Base-by-base conservation (phyloP, 306 rosid genomes). In the Rubus idaeus region DNA sequence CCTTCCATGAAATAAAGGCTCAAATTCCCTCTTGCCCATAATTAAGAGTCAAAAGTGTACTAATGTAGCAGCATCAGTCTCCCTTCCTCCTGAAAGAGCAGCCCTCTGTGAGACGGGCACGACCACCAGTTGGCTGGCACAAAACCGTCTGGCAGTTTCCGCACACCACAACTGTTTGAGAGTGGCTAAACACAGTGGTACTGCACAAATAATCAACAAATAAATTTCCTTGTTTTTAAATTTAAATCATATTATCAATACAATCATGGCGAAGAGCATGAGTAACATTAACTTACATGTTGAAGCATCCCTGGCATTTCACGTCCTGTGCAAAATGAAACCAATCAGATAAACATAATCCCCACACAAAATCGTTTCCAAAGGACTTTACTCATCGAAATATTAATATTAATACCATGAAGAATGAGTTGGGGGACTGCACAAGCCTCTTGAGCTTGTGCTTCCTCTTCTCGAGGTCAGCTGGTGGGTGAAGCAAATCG, bases 401-500 rank as follows among this genome's bases (percentile, higher is more conserved):
- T 3, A n/a, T 4, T 21, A 10, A 11, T 1, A 46, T 37, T 1
- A 2, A 8, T 76, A 87, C 91, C 89, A 87, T 87, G 86, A 87
- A 87, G 77, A 87, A 87, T 14, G 89, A 87, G 71, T 87, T 87
- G 30, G 91, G 91, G 12, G 89, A 80, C 67, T 87, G 91, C 71
- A 87, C 87, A 18, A 87, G 91, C 65, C 91, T 84, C 89, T 87
- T 87, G 71, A 87, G 91, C 84, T 87, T 87, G 84, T 87, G 91
- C 84, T 87, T 87, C 80, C 62, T 85, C 86, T 87, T 87, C 86
- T 87, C 91, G 6, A 83, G 81, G 53, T 87, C 91, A 39, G 84
- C 87, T 12, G 91, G 88, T 14, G 89, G 91, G 56, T 88, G 86
- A 52, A 88, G 89, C 84, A 88, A 71, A 83, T 85, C 91, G 61